Base-by-base conservation (phyloP, 2,329 filamentous ascomycete species). In the Ceratocystis variospora region DNA sequence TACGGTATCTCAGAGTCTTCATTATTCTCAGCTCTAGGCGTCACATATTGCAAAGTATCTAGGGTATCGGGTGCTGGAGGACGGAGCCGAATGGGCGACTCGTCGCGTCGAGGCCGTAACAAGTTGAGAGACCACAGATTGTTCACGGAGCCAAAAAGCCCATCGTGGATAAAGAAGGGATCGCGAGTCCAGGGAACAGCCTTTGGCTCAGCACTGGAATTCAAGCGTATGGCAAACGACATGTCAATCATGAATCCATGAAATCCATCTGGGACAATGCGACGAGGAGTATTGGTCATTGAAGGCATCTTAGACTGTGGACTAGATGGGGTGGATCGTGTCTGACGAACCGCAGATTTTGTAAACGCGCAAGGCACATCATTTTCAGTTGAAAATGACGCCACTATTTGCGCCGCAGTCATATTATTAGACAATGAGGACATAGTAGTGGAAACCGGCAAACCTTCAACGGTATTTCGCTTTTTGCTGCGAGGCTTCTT, bases 101-200 rank as follows among this genome's bases (percentile, higher is more conserved):
- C 61, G 22, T 17, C 41, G 15, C 15, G 44, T 19, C 25, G 46
- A 17, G 61, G 41, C 28, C 17, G 41, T 15, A 46, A 19, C 41
- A 63, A 45, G 45, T 17, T 50, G 7, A 48, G n/a, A 55, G 44
- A 48, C 41, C 41, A 45, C 3, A 55, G 17, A 22, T 59, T 61
- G 8, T 55, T 64, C 59, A 65, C 62, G 0, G 66, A 63, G 3
- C 63, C 61, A 28, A 66, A 55, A 12, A 67, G 67, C 7, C 65
- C 55, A 17, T 59, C 50, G 12, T 67, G 62, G 12, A 68, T 65
- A n/a, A 67, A 67, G n/a, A 66, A 64, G 5, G 68, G 67, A 50
- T 69, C 68, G 12, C 57, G 28, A 28, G 64, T 61, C 59, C 62
- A 62, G 3, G 57, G 66, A 28, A 61, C 28, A n/a, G 19, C 61